Evolutionary conservation across 2,329 filamentous ascomycete genomes (phyloP).

Genomic region (Sclerotinia subarctica): DNA sequence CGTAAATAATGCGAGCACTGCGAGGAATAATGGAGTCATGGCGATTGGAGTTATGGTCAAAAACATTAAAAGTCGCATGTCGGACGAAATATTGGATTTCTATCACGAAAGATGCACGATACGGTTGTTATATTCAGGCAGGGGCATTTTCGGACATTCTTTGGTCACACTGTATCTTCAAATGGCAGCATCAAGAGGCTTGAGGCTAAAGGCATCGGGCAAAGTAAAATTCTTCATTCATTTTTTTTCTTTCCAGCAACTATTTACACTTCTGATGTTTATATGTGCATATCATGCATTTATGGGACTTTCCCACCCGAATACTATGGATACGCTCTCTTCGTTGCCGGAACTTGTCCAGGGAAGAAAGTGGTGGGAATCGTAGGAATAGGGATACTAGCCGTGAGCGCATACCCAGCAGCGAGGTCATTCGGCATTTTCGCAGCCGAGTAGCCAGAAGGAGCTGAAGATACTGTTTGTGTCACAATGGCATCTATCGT

Average conservation of each 20-base stretch:
- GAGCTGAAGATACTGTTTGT: conserved; percentile 13
- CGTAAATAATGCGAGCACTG: conserved; percentile 2
- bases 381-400: conserved; percentile 22
- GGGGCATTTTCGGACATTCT: neutral
- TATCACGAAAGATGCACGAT: neutral
- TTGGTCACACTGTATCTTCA: neutral
- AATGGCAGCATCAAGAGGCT: neutral
- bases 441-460: conserved; percentile 22
- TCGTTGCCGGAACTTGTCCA: conserved; percentile 21
- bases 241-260: neutral
- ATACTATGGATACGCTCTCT: conserved; percentile 18
- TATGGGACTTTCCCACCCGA: neutral
- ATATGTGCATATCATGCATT: neutral
- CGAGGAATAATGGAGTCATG: conserved; percentile 13
- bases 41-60: conserved; percentile 15
- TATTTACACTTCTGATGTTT: neutral
- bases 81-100: neutral
- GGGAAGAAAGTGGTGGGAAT: conserved; percentile 26
- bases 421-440: conserved; percentile 23
- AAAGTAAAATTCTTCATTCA: neutral
- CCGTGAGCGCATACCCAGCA: conserved; percentile 16
- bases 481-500: conserved; percentile 15
- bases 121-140: neutral
- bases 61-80: neutral
- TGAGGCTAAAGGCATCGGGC: neutral